phyloP scores from a whole-genome alignment of 345 rosid species.

The Theobroma cacao region DNA sequence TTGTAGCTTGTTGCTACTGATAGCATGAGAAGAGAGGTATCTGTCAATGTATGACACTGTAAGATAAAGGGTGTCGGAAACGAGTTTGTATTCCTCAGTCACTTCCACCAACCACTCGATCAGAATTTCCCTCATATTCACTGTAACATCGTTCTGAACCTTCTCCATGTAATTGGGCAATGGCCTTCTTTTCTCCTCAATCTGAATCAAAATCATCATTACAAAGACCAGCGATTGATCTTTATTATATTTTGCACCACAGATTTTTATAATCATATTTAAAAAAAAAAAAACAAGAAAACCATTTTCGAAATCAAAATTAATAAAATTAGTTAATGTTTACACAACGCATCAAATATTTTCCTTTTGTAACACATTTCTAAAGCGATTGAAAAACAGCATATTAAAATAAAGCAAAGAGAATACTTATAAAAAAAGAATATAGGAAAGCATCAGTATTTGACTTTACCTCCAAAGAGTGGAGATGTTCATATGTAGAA shows the following conservation, averaged over 20 bases:
- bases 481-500: slow-evolving; percentile 26
- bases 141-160: slow-evolving; percentile 57
- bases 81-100: slow-evolving; percentile 67
- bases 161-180: slow-evolving; percentile 50
- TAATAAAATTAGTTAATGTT: neutral
- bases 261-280: neutral
- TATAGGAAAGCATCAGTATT: neutral
- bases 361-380: neutral
- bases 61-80: slow-evolving; percentile 62
- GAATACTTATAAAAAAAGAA: neutral
- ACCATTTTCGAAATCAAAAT: neutral
- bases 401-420: neutral
- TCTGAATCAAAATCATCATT: slow-evolving; percentile 25
- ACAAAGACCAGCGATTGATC: neutral
- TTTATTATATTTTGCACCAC: neutral
- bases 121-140: slow-evolving; percentile 56
- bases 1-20: slow-evolving; percentile 53
- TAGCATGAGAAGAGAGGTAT: slow-evolving; percentile 43
- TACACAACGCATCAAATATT: neutral
- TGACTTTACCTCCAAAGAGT: slow-evolving; percentile 27
- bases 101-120: slow-evolving; percentile 75
- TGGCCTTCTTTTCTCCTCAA: slow-evolving; percentile 49
- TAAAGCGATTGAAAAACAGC: neutral
- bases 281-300: neutral
- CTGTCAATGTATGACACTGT: slow-evolving; percentile 55